A percentile compares a stretch with the other conserved stretches of the same genome.
phyloP scores from a whole-genome alignment of 2,329 filamentous ascomycete species.

The Parasarocladium wereldwijsianum region DNA sequence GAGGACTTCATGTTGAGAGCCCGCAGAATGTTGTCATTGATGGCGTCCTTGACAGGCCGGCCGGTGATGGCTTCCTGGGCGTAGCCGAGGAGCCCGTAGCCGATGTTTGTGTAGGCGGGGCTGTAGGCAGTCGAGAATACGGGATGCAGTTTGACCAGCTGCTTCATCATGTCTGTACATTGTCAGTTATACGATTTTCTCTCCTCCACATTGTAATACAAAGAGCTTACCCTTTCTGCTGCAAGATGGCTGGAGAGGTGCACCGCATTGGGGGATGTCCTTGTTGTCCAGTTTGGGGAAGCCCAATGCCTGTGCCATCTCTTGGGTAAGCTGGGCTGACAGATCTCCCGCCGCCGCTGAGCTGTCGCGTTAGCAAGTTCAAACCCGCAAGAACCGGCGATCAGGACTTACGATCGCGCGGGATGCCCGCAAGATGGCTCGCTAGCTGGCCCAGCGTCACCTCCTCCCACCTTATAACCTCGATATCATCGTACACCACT shows the following conservation, averaged over 20 bases:
- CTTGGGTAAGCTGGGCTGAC: background rate
- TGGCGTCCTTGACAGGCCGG: slow-evolving; percentile 10
- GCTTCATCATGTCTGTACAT: slow-evolving; percentile 1
- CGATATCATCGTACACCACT: slow-evolving; percentile 10
- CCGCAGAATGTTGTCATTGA: slow-evolving; percentile 15
- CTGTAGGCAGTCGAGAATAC: slow-evolving; percentile 16
- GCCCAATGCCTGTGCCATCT: background rate
- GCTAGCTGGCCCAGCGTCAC: slow-evolving; percentile 22
- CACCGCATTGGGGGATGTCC: slow-evolving; percentile 3
- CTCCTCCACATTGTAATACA: too few species aligned
- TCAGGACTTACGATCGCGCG: slow-evolving; percentile 17
- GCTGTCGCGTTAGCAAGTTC: too few species aligned
- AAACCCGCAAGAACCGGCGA: background rate
- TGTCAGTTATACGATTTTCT: too few species aligned
- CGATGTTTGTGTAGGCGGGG: slow-evolving; percentile 22
- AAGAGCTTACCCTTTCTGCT: background rate
- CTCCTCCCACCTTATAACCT: slow-evolving; percentile 16
- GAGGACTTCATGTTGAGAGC: slow-evolving; percentile 16
- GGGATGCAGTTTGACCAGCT: slow-evolving; percentile 9
- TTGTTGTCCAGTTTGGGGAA: background rate
- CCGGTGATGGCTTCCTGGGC: slow-evolving; percentile 24
- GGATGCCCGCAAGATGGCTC: slow-evolving; percentile 20
- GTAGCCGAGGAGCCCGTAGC: slow-evolving; percentile 20
- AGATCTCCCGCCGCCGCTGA: slow-evolving; percentile 4
- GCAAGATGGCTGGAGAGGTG: background rate